Conservation (phyloP, 352 stramenopile species). For the Blastocystis sp. region DNA sequence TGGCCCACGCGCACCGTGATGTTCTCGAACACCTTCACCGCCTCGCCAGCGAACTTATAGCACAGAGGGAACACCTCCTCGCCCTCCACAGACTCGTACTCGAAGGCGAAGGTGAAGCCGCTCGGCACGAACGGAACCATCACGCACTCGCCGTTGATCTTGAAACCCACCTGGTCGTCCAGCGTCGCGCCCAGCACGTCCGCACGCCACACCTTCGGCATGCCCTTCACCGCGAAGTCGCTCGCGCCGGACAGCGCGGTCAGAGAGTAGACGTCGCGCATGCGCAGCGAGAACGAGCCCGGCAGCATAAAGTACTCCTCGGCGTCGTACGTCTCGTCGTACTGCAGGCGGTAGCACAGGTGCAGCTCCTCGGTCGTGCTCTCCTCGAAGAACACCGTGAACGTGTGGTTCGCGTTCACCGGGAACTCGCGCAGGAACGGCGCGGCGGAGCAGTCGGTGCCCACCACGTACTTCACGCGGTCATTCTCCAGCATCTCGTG, state of each 20-base stretch:
- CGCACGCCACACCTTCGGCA: constrained; percentile 63
- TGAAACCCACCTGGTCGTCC: constrained; percentile 51
- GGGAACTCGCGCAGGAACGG: constrained; percentile 15
- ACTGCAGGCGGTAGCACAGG: constrained; percentile 50
- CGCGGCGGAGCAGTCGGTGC: constrained; percentile 27
- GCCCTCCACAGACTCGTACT: constrained; percentile 66
- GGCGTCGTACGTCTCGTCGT: constrained; percentile 21
- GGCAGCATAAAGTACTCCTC: constrained; percentile 64
- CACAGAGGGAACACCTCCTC: constrained; percentile 68
- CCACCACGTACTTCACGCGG: constrained; percentile 59
- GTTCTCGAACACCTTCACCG: constrained; percentile 17
- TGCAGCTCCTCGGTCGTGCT: not conserved
- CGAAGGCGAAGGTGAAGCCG: constrained; percentile 47
- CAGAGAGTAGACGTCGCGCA: constrained; percentile 45
- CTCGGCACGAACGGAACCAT: constrained; percentile 17
- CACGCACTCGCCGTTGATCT: constrained; percentile 61
- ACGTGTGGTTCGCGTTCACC: constrained; percentile 28
- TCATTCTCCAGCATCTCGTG: constrained; percentile 37
- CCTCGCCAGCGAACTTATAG: constrained; percentile 55
- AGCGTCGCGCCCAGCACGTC: constrained; percentile 1
- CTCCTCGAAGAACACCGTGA: constrained; percentile 56
- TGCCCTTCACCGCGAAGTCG: constrained; percentile 53
- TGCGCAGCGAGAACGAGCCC: constrained; percentile 30
- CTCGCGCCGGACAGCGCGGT: constrained; percentile 23
- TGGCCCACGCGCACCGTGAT: constrained; percentile 62